Evolutionary conservation across 208 protist genomes (phyloP), one percentile per base, ranked within the genome.

Genomic region (Crithidia brevicula): DNA sequence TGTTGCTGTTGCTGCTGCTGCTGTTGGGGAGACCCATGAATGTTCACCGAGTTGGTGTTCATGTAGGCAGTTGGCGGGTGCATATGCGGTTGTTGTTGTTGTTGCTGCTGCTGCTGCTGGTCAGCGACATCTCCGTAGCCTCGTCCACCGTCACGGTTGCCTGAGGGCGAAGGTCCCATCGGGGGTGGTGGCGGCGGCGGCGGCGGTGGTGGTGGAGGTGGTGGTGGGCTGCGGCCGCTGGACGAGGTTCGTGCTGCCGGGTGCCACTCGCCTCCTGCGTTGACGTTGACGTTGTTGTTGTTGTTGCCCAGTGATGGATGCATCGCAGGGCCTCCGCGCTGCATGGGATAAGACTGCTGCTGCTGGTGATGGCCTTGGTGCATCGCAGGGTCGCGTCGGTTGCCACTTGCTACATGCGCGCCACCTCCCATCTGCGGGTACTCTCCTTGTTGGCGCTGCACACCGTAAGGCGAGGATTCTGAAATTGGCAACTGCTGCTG

Each of bases 31-130:
- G 3, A 27, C 5, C 57, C 27, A 11, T 51, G 42, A 27, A 51
- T 33, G 42, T 60, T 45, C 4, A 38, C 38, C 15, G 57, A 27
- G 22, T 16, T 45, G 4, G 59, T 67, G 40, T 60, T 67, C 59
- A 74, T 67, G 42, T 62, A 74, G 34, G 13, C 68, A 30, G 57
- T 74, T 13, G 68, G 59, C 20, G 59, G 49, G 38, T 74, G 68
- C 25, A 74, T 57, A 28, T 74, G 68, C 23, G 18, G 42, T 23
- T 34, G 42, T 22, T 66, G 61, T n/a, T 31, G 46, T 18, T 67
- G 61, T 11, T 67, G 61, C 16, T 67, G 49, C 33, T 53, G 60
- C 1, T 20, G 40, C 15, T 33, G 22, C 4, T 27, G 3, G 28
- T 52, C 52, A 4, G 25, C 8, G 36, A 7, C 15, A 13, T 13